Base-by-base conservation (phyloP, 805 yeast species). In the Candida parachauliodes region DNA sequence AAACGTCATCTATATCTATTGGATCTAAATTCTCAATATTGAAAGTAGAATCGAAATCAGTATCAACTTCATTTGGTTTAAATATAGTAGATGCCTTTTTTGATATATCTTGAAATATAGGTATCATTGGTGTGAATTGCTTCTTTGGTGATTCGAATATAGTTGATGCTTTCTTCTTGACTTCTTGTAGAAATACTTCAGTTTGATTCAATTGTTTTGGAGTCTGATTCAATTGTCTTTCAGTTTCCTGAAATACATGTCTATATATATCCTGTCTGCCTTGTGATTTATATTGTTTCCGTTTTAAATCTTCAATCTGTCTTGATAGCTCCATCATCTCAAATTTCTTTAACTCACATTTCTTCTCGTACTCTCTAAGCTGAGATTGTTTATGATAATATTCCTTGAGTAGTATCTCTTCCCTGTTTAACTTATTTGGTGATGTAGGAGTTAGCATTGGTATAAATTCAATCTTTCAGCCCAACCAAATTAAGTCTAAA, bases 361-460 rank as follows among this genome's bases (percentile, higher is more conserved):
- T 63, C n/a, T 62, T 56, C 47, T 70, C 73, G 40, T 75, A 51
- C 34, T 77, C 81, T 12, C 66, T 43, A 7, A 79, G 67, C 39
- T 68, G 68, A 42, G 79, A 65, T 48, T 78, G 81, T 49, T 79
- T 79, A 2, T 69, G 48, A 0, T 83, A 78, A 39, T 55, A 60
- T 25, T 43, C 37, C 4, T 54, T 46, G 6, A 59, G 36, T n/a
- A 62, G 47, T 20, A 29, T 39, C 14, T 40, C 35, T 30, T 28
- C 27, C 22, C 6, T 20, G 22, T n/a, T n/a, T n/a, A n/a, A n/a
- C n/a, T n/a, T n/a, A n/a, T n/a, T n/a, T n/a, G n/a, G n/a, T n/a
- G n/a, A n/a, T n/a, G n/a, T n/a, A n/a, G n/a, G n/a, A n/a, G n/a
- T n/a, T n/a, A n/a, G n/a, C n/a, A n/a, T n/a, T n/a, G n/a, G n/a